phyloP scores from a whole-genome alignment of 164 flowering plant species.

The Hamamelis virginiana region DNA sequence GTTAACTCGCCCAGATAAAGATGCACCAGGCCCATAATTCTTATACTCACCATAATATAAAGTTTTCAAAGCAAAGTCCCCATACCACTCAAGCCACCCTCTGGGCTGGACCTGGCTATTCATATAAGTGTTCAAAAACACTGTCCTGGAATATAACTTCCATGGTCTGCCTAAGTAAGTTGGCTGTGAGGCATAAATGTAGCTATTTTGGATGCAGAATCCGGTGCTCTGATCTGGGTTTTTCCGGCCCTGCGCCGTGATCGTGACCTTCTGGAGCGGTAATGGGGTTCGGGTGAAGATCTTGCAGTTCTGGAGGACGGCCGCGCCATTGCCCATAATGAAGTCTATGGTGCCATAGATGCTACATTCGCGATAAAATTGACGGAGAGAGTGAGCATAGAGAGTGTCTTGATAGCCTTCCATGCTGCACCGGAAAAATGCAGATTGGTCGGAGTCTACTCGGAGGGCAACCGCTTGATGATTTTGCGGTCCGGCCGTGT shows the following conservation, averaged over 20 bases:
- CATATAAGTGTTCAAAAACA: constrained; percentile 78
- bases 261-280: constrained; percentile 76
- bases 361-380: constrained; percentile 81
- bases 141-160: constrained; percentile 83
- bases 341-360: constrained; percentile 86
- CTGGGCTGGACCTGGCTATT: constrained; percentile 63
- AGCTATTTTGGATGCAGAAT: constrained; percentile 68
- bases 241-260: constrained; percentile 90
- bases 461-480: constrained; percentile 83
- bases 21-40: constrained; percentile 82
- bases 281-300: constrained; percentile 70
- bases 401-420: constrained; percentile 91
- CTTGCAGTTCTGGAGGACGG: constrained; percentile 78
- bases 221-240: constrained; percentile 81
- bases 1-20: constrained; percentile 51
- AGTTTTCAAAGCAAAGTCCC: constrained; percentile 60
- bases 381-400: constrained; percentile 88
- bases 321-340: constrained; percentile 92
- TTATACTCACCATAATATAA: constrained; percentile 84
- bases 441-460: constrained; percentile 83
- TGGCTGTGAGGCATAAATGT: constrained; percentile 59
- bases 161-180: constrained; percentile 93
- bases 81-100: constrained; percentile 96
- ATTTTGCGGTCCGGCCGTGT: constrained; percentile 81
- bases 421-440: constrained; percentile 84